phyloP scores from a whole-genome alignment of 164 flowering plant species.

The Chloranthus sessilifolius region DNA sequence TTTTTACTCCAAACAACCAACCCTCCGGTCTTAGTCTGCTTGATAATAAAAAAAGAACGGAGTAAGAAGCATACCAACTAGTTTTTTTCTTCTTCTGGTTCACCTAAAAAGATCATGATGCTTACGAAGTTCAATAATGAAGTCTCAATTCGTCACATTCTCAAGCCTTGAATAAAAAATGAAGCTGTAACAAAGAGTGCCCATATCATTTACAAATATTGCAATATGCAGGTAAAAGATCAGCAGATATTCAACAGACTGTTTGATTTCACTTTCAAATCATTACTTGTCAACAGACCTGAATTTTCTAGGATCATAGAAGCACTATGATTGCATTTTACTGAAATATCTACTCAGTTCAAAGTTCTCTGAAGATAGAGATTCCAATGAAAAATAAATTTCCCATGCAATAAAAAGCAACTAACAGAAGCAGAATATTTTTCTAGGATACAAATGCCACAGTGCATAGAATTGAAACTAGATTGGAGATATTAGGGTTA shows the following conservation, averaged over 20 bases:
- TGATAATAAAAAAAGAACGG: constrained; percentile 1
- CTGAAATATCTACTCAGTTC: too few relatives aligned
- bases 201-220: neutral
- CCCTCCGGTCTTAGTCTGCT: constrained; percentile 85
- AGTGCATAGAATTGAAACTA: too few relatives aligned
- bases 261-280: neutral
- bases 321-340: neutral
- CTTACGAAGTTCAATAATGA: constrained; percentile 6
- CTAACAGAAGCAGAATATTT: too few relatives aligned
- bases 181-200: constrained; percentile 4
- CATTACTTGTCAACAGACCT: neutral
- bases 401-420: too few relatives aligned
- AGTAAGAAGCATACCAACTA: neutral
- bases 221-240: too few relatives aligned
- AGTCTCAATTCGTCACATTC: neutral
- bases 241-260: neutral
- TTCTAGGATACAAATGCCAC: too few relatives aligned
- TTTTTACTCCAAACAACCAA: constrained; percentile 79
- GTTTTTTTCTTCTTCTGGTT: neutral
- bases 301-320: neutral
- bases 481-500: too few relatives aligned
- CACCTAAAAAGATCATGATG: constrained; percentile 7
- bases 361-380: too few relatives aligned
- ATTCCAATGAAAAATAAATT: too few relatives aligned
- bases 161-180: constrained; percentile 1